Base-by-base conservation (phyloP, 495 filamentous ascomycete species). In the Astrothelium subdiscretum region DNA sequence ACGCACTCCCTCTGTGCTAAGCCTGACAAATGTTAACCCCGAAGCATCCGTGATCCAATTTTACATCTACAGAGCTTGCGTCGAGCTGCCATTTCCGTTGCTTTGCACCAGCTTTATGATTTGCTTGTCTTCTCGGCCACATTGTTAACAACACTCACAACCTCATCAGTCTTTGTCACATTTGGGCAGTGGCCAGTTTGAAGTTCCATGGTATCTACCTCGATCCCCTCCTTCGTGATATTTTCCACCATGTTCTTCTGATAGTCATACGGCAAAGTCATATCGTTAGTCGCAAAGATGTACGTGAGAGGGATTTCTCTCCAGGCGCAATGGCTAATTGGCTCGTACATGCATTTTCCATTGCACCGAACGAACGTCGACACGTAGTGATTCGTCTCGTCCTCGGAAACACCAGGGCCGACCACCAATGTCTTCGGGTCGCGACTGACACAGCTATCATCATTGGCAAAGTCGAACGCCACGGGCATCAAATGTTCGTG, bases 171-270 rank as follows among this genome's bases (percentile, higher is more conserved):
- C 57, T 40, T 65, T 2, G 71, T 75, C 24, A 74, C 58, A 48
- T 72, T 68, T 8, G 72, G 63, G 62, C 69, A 71, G 57, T 76
- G 75, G 6, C 70, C 67, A 4, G 72, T 68, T 20, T 69, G 64
- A 58, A 71, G 65, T 52, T 70, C 67, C 59, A 68, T 63, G 0
- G 70, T 62, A 57, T 66, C 63, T 11, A 73, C 62, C 40, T 69
- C 32, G 20, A 48, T 15, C 20, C 72, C 71, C 3, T 68, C 69
- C 24, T 64, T 67, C 32, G 60, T 43, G 43, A 75, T 65, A 26
- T 65, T 63, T 51, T 64, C 68, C 2, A 78, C 58, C 57, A 77
- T 72, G 11, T 64, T 63, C 64, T 74, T 67, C 70, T 79, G 76
- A 66, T 75, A 76, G 2, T 62, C 32, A 24, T 11, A 48, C 20